Conservation (phyloP, 306 rosid species). For the Begonia fuchsioides region DNA sequence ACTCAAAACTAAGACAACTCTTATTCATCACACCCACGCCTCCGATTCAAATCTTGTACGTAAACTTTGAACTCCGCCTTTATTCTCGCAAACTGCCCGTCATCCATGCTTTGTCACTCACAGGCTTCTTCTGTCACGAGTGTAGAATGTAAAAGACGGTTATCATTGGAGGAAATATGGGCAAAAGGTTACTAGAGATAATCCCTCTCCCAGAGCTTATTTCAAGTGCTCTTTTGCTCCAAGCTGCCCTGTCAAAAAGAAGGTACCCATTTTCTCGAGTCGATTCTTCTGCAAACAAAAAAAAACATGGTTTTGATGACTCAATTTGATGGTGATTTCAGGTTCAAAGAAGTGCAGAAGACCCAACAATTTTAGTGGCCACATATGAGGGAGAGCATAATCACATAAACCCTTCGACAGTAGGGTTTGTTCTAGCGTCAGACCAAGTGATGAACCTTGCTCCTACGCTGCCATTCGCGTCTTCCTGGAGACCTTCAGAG, state of each 20-base stretch:
- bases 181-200: slow-evolving; percentile 59
- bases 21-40: background rate
- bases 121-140: background rate
- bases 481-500: slow-evolving; percentile 21
- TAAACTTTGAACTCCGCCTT: background rate
- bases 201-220: slow-evolving; percentile 67
- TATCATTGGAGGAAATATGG: slow-evolving; percentile 80
- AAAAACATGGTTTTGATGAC: background rate
- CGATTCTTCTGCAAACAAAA: background rate
- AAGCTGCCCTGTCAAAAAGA: slow-evolving; percentile 49
- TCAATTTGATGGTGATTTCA: slow-evolving; percentile 1
- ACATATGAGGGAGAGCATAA: slow-evolving; percentile 60
- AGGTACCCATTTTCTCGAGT: slow-evolving; percentile 12
- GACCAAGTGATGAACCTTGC: background rate
- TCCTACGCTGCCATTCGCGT: background rate
- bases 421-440: background rate
- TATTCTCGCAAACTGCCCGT: background rate
- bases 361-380: slow-evolving; percentile 30
- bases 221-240: slow-evolving; percentile 61
- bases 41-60: slow-evolving; percentile 7
- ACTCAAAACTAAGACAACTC: background rate
- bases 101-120: no score
- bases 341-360: slow-evolving; percentile 61
- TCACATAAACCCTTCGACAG: slow-evolving; percentile 34
- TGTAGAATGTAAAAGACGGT: slow-evolving; percentile 27